Evolutionary conservation across 192 early-diverging fungal species (phyloP).

Genomic region (Mortierella alpina): DNA sequence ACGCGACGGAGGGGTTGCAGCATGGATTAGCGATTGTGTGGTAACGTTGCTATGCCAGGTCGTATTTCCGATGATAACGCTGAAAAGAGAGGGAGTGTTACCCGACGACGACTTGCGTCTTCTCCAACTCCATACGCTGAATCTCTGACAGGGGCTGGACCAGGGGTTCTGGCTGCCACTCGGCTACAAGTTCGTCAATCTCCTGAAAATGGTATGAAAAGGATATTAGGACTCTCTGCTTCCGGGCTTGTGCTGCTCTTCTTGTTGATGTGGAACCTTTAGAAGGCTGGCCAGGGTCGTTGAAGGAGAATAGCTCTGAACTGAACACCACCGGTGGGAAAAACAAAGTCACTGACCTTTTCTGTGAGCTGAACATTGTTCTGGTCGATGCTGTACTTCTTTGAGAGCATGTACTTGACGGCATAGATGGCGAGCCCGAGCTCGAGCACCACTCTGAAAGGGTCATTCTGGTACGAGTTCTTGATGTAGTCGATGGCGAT

Average conservation of each 20-base stretch:
- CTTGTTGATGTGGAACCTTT: too few relatives aligned
- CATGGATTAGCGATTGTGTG: too few relatives aligned
- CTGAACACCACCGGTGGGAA: background rate
- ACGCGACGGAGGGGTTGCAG: too few relatives aligned
- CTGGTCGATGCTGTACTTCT: slow-evolving; percentile 81
- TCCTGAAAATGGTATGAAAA: slow-evolving; percentile 67
- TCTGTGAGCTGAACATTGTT: slow-evolving; percentile 85
- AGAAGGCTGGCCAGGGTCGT: background rate
- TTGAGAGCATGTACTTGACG: slow-evolving; percentile 87
- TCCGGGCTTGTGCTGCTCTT: background rate
- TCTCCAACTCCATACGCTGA: slow-evolving; percentile 80
- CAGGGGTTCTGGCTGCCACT: slow-evolving; percentile 95
- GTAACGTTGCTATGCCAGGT: too few relatives aligned
- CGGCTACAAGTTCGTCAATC: slow-evolving; percentile 93
- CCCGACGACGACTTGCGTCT: slow-evolving; percentile 79
- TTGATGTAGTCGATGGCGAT: slow-evolving; percentile 83
- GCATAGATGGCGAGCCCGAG: slow-evolving; percentile 85
- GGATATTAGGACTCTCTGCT: background rate
- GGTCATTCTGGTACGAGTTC: slow-evolving; percentile 93
- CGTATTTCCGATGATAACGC: too few relatives aligned
- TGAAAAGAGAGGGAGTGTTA: slow-evolving; percentile 20
- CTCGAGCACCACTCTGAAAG: slow-evolving; percentile 89
- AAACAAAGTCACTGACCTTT: slow-evolving; percentile 62
- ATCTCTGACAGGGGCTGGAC: slow-evolving; percentile 80
- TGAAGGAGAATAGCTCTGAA: background rate